These are phyloP conservation scores for Cutaneotrichosporon sp. DNA, from an alignment of 1,284 basidiomycete genomes.

Conservation along the genomic window DNA sequence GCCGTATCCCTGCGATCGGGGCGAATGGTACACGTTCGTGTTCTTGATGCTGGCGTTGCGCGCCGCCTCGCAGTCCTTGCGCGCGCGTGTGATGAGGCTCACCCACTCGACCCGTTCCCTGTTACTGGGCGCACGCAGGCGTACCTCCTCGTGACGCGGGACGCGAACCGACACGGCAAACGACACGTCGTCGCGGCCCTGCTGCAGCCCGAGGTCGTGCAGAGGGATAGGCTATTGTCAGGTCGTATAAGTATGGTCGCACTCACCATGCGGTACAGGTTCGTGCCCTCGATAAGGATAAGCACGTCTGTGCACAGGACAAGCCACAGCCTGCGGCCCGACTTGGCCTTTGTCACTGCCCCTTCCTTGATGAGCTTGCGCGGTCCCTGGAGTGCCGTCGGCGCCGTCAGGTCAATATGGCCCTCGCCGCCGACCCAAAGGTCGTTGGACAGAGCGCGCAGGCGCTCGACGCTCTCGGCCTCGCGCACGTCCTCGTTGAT, in stretches of 20 bases:
- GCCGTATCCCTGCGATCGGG: not conserved
- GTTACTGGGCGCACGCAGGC: constrained; percentile 13
- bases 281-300: constrained; percentile 69
- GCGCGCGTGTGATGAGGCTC: constrained; percentile 7
- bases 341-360: constrained; percentile 70
- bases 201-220: constrained; percentile 34
- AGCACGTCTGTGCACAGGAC: constrained; percentile 76
- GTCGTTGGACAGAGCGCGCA: constrained; percentile 66
- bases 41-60: not conserved
- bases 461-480: constrained; percentile 69
- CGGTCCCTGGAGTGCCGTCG: constrained; percentile 71
- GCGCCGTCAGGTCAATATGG: constrained; percentile 81
- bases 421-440: constrained; percentile 77
- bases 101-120: constrained; percentile 28
- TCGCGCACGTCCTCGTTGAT: constrained; percentile 88
- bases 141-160: constrained; percentile 6
- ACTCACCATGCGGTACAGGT: constrained; percentile 73
- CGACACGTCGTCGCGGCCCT: constrained; percentile 56
- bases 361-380: constrained; percentile 77
- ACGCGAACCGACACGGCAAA: constrained; percentile 54
- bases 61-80: constrained; percentile 4
- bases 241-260: constrained; percentile 35
- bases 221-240: constrained; percentile 53
- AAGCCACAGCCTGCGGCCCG: constrained; percentile 68
- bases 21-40: not conserved